Evolutionary conservation across 2,329 filamentous ascomycete genomes (phyloP).

Genomic region (Penicillium occitanis): DNA sequence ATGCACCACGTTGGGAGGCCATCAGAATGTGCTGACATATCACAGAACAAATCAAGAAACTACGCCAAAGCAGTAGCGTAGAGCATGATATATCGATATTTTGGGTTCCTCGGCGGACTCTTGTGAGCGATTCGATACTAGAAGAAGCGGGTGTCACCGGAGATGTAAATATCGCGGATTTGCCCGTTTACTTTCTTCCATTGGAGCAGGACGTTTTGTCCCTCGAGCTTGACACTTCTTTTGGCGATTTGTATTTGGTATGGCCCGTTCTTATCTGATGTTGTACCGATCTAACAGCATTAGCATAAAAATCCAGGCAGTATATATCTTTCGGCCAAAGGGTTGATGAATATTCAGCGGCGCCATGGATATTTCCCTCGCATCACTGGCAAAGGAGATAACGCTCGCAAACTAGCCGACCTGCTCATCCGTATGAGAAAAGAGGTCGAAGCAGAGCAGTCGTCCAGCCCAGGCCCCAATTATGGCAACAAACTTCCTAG

Average conservation of each 20-base stretch:
- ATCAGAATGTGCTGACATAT: conserved; percentile 60
- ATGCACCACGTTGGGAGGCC: conserved; percentile 45
- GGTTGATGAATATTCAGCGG: conserved; percentile 90
- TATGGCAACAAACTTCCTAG: conserved; percentile 72
- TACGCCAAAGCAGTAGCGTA: conserved; percentile 82
- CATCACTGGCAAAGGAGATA: conserved; percentile 93
- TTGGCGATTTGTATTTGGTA: conserved; percentile 80
- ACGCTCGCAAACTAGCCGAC: conserved; percentile 84
- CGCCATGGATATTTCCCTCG: conserved; percentile 90
- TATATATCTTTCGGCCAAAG: conserved; percentile 84
- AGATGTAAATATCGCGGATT: conserved; percentile 83
- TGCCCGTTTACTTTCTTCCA: conserved; percentile 86
- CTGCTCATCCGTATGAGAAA: conserved; percentile 87
- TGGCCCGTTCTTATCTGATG: conserved; percentile 23
- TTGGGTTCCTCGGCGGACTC: conserved; percentile 88
- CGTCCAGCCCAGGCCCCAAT: conserved; percentile 56
- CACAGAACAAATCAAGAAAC: conserved; percentile 82
- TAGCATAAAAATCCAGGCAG: conserved; percentile 83
- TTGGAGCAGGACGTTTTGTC: conserved; percentile 89
- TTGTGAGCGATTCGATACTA: conserved; percentile 85
- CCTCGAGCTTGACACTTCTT: conserved; percentile 82
- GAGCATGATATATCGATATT: conserved; percentile 97
- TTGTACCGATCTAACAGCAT: conserved; percentile 16
- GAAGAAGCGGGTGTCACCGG: conserved; percentile 92
- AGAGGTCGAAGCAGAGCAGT: conserved; percentile 80